These are phyloP conservation scores for Boletus holoroseus DNA, from an alignment of 1,284 basidiomycete genomes.

Conservation along the genomic window DNA sequence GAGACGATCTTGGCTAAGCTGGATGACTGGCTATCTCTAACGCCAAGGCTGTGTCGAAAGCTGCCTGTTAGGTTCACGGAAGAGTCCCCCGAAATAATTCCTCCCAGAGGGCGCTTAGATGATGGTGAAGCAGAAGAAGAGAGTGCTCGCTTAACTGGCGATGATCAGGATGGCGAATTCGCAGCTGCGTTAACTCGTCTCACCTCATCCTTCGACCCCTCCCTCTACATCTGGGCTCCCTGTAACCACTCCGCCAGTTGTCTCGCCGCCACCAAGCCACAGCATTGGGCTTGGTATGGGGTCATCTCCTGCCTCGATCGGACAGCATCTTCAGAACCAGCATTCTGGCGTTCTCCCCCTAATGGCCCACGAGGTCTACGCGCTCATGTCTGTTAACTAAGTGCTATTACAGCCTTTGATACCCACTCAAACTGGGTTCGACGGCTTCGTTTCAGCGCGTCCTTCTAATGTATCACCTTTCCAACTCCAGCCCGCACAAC, in stretches of 20 bases:
- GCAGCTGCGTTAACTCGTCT: slow-evolving; percentile 59
- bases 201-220: slow-evolving; percentile 26
- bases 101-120: slow-evolving; percentile 38
- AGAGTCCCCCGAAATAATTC: slow-evolving; percentile 66
- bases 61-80: slow-evolving; percentile 62
- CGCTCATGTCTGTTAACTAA: slow-evolving; percentile 89
- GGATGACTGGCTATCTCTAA: slow-evolving; percentile 48
- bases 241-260: slow-evolving; percentile 33
- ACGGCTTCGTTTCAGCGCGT: slow-evolving; percentile 75
- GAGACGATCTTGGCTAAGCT: slow-evolving; percentile 81
- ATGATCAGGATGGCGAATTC: slow-evolving; percentile 38
- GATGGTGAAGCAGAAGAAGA: slow-evolving; percentile 37
- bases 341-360: slow-evolving; percentile 42
- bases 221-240: slow-evolving; percentile 22
- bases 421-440: slow-evolving; percentile 82
- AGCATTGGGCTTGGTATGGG: slow-evolving; percentile 67
- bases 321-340: slow-evolving; percentile 60
- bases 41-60: slow-evolving; percentile 21
- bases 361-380: slow-evolving; percentile 76
- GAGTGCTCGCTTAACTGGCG: slow-evolving; percentile 10
- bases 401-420: slow-evolving; percentile 83
- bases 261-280: slow-evolving; percentile 48
- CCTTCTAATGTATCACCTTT: slow-evolving; percentile 46
- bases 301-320: slow-evolving; percentile 62
- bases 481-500: slow-evolving; percentile 37